Evolutionary conservation across 345 rosid species (phyloP), one percentile per base, ranked within the genome.

Genomic region (Syzygium jambos): DNA sequence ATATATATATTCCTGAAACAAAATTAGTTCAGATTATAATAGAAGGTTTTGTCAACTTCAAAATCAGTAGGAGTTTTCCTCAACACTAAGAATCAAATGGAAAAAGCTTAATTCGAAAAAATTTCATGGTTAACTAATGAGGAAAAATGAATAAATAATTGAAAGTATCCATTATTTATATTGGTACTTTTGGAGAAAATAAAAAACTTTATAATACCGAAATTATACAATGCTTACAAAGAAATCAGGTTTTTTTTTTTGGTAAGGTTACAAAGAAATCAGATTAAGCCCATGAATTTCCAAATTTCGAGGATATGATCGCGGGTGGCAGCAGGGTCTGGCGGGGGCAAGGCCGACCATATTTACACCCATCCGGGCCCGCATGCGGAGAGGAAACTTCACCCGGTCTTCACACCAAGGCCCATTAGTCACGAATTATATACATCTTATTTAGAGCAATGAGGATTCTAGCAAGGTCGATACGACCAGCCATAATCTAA

Each of bases 281-380:
- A 57, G 15, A 14, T 57, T 25, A 57, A n/a, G 9, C 73, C 38
- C n/a, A 0, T 0, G 0, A 61, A 61, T 61, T 61, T 61, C 29
- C 34, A 61, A 61, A 61, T 0, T 61, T 59, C n/a, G 13, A 61
- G 0, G 2, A n/a, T 61, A 61, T 6, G 34, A 61, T 61, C 1
- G 0, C 0, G 1, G 5, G 54, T 61, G 7, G 38, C 15, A 2
- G 15, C 15, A 27, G 17, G 0, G 0, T 3, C 73, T 15, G 13
- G 6, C 0, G 4, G 1, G 1, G 38, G 34, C 19, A 3, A 0
- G 68, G 14, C 29, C 17, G 5, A n/a, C 17, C 17, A 12, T 27
- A 59, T 59, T 15, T 15, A 59, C 16, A 27, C 25, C 68, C 68
- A 27, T 27, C 17, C 2, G 1, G 5, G 30, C 34, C 3, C 68